Percentiles rank a stretch among this genome's conserved stretches.
Conservation (phyloP, 2,329 filamentous ascomycete species). For the Plenodomus biglobosus region DNA sequence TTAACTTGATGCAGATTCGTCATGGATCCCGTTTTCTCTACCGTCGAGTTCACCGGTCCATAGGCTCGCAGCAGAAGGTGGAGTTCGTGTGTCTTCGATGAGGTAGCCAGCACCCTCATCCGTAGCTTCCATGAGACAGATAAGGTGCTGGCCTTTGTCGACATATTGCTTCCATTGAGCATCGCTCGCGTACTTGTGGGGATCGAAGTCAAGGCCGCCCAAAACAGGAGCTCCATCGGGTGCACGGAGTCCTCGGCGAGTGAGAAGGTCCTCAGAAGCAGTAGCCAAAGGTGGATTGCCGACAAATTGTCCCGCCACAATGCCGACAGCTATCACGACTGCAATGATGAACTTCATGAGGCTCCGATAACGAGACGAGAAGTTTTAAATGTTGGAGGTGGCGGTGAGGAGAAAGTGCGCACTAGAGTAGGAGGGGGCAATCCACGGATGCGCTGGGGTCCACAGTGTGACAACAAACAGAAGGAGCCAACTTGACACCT, state of each 20-base stretch:
- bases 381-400: neutral
- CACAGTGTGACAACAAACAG: neutral
- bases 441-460: no score
- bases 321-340: neutral
- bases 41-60: slow-evolving; percentile 20
- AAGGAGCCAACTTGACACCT: neutral
- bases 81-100: slow-evolving; percentile 6
- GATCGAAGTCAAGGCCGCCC: slow-evolving; percentile 6
- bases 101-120: slow-evolving; percentile 20
- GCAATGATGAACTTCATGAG: neutral
- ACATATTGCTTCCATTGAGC: slow-evolving; percentile 12
- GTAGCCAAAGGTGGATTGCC: neutral
- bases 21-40: neutral
- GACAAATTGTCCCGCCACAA: neutral
- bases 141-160: slow-evolving; percentile 13
- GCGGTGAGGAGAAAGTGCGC: neutral
- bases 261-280: neutral
- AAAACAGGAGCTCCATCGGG: neutral
- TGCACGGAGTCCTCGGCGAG: neutral
- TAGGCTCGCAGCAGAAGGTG: slow-evolving; percentile 18
- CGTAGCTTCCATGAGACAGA: slow-evolving; percentile 18
- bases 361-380: neutral
- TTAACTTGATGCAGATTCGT: neutral
- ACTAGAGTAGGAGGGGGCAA: neutral
- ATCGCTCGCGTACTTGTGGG: slow-evolving; percentile 5